Conservation (phyloP, 805 yeast species). For the Saccharomycopsis synnaedendra region DNA sequence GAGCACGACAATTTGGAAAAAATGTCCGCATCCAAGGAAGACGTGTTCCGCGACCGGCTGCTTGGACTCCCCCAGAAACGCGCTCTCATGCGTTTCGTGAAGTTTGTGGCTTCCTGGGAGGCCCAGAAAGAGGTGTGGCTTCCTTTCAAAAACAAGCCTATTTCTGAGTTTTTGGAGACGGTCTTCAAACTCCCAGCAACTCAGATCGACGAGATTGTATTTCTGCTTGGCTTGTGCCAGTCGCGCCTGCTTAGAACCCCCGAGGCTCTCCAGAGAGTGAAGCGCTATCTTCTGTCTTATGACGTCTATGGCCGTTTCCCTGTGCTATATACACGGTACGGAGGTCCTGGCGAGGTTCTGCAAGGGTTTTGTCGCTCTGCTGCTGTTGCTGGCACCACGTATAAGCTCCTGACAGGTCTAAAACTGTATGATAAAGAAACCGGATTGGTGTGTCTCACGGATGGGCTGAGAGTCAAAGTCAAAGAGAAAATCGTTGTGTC, state of each 20-base stretch:
- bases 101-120: slow-evolving; percentile 71
- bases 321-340: slow-evolving; percentile 81
- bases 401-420: slow-evolving; percentile 65
- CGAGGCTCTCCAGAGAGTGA: slow-evolving; percentile 69
- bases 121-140: slow-evolving; percentile 44
- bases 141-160: slow-evolving; percentile 42
- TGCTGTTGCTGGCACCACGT: slow-evolving; percentile 95
- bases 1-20: slow-evolving; percentile 87
- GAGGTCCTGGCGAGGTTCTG: slow-evolving; percentile 90
- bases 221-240: slow-evolving; percentile 73
- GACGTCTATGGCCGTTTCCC: slow-evolving; percentile 95
- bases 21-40: slow-evolving; percentile 79
- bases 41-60: slow-evolving; percentile 82
- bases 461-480: slow-evolving; percentile 64
- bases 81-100: slow-evolving; percentile 80
- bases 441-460: slow-evolving; percentile 61
- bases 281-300: slow-evolving; percentile 72
- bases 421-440: slow-evolving; percentile 51
- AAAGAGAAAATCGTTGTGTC: slow-evolving; percentile 71
- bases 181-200: slow-evolving; percentile 61
- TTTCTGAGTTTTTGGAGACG: slow-evolving; percentile 45
- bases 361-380: slow-evolving; percentile 98
- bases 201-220: slow-evolving; percentile 75
- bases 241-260: slow-evolving; percentile 51
- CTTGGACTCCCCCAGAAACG: slow-evolving; percentile 69